Evolutionary conservation across 768 basidiomycete genomes (phyloP), one percentile per base, ranked within the genome.

Genomic region (Russula brevipes): DNA sequence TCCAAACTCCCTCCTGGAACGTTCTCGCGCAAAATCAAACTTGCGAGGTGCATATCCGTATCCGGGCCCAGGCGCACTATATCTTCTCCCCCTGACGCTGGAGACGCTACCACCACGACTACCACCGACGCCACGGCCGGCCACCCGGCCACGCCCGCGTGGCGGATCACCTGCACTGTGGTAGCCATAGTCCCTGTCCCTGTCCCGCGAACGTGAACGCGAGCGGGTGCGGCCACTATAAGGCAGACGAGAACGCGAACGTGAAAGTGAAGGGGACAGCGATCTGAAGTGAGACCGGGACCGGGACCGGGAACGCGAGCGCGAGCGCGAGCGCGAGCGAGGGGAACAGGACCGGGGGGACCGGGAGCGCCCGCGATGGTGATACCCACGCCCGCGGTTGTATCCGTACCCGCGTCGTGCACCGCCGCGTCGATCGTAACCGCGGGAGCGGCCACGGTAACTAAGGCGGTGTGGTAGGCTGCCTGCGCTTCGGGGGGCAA

Each of bases 11-110:
- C 60, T 46, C 31, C 47, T 49, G 12, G 4, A 14, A 9, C 60
- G 54, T 5, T 61, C 60, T 2, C 47, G 47, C 60, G 47, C 17
- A 51, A 42, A 61, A 30, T 61, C 60, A 16, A 50, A 56, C 9
- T 56, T 44, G 33, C 54, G 44, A 16, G 60, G 54, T 8, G 54
- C 39, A 5, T 55, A 19, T 44, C 47, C 54, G 4, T 7, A 3
- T 1, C 10, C 50, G 14, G 14, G 6, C 10, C 6, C 54, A 16
- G 54, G 47, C 5, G 44, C 39, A 5, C 44, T n/a, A 8, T 24
- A 17, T 5, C 45, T 46, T 17, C 44, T 54, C 41, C 19, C 46
- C 9, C 3, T 1, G 11, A 19, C 17, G 19, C 38, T 39, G 41
- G 16, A 10, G 16, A 14, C 41, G 16, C 16, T 16, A 19, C 35